Evolutionary conservation across 2,329 filamentous ascomycete genomes (phyloP).

Genomic region (Xylaria sp.): DNA sequence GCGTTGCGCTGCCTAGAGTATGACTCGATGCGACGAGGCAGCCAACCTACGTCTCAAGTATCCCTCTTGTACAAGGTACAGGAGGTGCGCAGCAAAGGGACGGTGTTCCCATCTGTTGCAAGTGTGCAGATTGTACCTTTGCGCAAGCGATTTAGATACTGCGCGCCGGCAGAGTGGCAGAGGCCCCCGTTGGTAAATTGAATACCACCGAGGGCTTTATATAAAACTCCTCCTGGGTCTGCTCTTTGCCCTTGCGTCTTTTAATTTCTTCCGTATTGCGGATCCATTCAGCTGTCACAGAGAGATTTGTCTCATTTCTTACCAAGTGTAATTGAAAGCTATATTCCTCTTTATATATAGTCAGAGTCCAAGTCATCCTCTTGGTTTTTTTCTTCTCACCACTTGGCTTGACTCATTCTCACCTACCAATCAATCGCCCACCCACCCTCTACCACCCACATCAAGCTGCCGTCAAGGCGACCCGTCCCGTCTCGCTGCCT

Average conservation of each 20-base stretch:
- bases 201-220: conserved; percentile 34
- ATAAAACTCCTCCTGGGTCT: conserved; percentile 41
- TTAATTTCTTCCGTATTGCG: conserved; percentile 27
- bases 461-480: conserved; percentile 31
- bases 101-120: conserved; percentile 18
- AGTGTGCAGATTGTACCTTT: conserved; percentile 33
- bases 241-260: conserved; percentile 28
- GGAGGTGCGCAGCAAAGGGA: conserved; percentile 37
- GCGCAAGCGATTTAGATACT: conserved; percentile 41
- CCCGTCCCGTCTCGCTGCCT: conserved; percentile 24
- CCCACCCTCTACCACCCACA: conserved; percentile 18
- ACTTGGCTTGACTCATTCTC: conserved; percentile 32
- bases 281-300: conserved; percentile 23
- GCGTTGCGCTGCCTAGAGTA: conserved; percentile 44
- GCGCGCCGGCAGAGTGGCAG: conserved; percentile 28
- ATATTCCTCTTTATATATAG: conserved; percentile 28
- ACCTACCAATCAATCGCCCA: conserved; percentile 20
- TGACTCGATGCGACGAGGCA: conserved; percentile 46
- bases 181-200: conserved; percentile 40
- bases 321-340: conserved; percentile 8
- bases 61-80: conserved; percentile 38
- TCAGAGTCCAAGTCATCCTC: background rate
- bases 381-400: background rate
- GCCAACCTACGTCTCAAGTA: conserved; percentile 34
- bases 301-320: conserved; percentile 24